Evolutionary conservation across 2,329 filamentous ascomycete species (phyloP), one percentile per base, ranked within the genome.

Genomic region (Lecanosticta acicola): DNA sequence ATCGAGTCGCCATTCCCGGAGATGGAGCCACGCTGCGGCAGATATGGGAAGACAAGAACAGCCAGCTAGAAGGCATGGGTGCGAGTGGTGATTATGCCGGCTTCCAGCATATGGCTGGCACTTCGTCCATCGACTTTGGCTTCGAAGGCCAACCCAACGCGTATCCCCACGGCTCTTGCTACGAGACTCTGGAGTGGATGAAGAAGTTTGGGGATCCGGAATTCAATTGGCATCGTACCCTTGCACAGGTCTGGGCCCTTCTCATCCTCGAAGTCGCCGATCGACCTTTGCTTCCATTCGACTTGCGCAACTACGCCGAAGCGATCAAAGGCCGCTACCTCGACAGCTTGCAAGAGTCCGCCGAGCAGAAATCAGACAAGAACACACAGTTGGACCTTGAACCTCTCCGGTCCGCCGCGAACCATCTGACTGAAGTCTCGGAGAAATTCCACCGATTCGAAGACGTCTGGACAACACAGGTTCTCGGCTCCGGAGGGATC

Each of bases 181-280:
- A 94, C 67, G 91, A 97, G 62, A 94, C 82, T 43, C 90, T 86
- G 58, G 84, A 89, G 36, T 91, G 88, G 83, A 87, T 97, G 77
- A 74, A 82, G 19, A 77, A 76, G 32, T 80, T 86, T 49, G 83
- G 86, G 17, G 93, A 98, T 63, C 88, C 88, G 0, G 60, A 55
- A 5, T 95, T 95, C 61, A 67, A 76, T 9, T 93, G 94, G 62
- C 93, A 97, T 69, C 78, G 75, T 33, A 69, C 85, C 4, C 77
- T 97, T 48, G 87, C 81, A 9, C 82, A 96, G 66, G 73, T 97
- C 33, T 83, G 87, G 67, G 81, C 81, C 1, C 73, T 97, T 2
- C 71, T 97, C n/a, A 77, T 93, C 43, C 78, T 96, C 16, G 90
- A 97, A 59, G 76, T 96, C 10, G 76, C 85, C 1, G 89, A 96